Conservation (phyloP, 305 asterid genomes). For the Solanum hybrid region DNA sequence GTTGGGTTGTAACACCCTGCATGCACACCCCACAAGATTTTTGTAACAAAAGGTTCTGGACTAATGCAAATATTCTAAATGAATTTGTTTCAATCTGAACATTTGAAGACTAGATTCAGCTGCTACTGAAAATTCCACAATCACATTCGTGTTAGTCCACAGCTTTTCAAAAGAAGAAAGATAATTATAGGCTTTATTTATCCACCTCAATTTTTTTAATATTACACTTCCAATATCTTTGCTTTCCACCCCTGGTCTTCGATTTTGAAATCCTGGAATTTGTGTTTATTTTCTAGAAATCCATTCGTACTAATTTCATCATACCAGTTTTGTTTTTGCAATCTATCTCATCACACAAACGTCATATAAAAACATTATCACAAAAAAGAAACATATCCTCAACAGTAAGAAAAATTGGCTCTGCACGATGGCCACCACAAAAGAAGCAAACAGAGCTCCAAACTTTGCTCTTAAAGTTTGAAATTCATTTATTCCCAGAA, state of each 20-base stretch:
- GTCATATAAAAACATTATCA: neutral
- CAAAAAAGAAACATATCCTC: neutral
- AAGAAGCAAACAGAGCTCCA: neutral
- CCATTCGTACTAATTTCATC: neutral
- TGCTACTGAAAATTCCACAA: neutral
- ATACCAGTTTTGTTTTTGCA: neutral
- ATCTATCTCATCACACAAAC: neutral
- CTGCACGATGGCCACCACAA: neutral
- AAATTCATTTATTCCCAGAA: neutral
- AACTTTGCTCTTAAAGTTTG: neutral
- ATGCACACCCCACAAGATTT: neutral
- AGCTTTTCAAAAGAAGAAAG: neutral
- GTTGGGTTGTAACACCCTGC: neutral
- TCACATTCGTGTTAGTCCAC: neutral
- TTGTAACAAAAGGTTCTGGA: neutral
- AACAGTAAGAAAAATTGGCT: neutral
- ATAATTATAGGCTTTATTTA: neutral
- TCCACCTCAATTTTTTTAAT: neutral
- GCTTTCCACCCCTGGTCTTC: neutral
- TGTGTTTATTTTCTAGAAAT: neutral
- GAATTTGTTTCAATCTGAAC: neutral
- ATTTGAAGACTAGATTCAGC: neutral
- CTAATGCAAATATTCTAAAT: neutral
- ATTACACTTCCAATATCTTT: neutral
- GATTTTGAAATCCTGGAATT: neutral